Conservation (phyloP, 1,284 basidiomycete genomes). For the Earliella scabrosa region DNA sequence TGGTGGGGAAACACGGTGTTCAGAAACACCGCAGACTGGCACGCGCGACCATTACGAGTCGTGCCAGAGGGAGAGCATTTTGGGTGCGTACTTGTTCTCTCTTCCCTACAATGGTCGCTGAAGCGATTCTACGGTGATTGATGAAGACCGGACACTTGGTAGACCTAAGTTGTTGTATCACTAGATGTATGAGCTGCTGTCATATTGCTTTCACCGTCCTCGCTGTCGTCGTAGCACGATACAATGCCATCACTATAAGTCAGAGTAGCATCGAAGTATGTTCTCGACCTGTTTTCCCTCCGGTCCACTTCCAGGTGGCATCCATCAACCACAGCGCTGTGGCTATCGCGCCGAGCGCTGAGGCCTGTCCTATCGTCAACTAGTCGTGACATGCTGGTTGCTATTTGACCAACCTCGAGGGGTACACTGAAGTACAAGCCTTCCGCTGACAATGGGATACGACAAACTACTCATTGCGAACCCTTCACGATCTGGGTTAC, state of each 20-base stretch:
- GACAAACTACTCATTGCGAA: background rate
- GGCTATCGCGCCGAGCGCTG: too few species aligned
- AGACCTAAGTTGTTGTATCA: conserved; percentile 27
- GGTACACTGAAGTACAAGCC: background rate
- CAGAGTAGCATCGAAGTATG: background rate
- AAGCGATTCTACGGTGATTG: background rate
- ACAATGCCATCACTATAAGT: too few species aligned
- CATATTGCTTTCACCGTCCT: conserved; percentile 14
- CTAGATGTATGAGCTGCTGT: conserved; percentile 23
- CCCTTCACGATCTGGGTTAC: background rate
- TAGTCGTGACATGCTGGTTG: too few species aligned
- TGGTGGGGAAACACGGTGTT: conserved; percentile 52
- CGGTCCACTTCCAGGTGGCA: too few species aligned
- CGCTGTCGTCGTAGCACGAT: too few species aligned
- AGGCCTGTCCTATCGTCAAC: too few species aligned
- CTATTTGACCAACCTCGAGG: too few species aligned
- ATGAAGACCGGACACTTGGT: conserved; percentile 20
- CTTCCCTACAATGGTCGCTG: background rate
- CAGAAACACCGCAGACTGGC: conserved; percentile 39
- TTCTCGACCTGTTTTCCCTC: too few species aligned
- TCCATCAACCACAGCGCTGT: too few species aligned
- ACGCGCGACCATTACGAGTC: conserved; percentile 29
- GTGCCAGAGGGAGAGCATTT: conserved; percentile 33
- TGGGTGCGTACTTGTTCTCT: conserved; percentile 30
- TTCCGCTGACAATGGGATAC: too few species aligned